Conservation (phyloP, 345 rosid species). For the Populus nigra region DNA sequence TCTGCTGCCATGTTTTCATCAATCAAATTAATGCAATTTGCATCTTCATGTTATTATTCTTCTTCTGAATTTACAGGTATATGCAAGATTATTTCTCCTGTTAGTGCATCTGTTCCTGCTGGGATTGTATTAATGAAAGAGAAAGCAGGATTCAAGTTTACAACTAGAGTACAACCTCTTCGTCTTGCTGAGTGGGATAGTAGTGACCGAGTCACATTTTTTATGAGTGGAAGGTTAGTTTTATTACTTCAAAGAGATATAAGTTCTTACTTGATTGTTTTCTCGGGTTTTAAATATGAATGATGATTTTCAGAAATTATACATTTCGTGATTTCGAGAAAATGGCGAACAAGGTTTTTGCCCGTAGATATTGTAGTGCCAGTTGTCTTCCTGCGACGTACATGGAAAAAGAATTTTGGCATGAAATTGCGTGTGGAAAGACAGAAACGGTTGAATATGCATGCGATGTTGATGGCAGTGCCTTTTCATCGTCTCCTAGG, state of each 20-base stretch:
- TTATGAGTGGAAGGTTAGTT: constrained; percentile 94
- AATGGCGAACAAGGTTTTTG: constrained; percentile 96
- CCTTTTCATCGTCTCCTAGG: constrained; percentile 83
- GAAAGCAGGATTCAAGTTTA: constrained; percentile 86
- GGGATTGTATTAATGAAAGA: constrained; percentile 88
- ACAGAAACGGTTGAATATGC: constrained; percentile 99
- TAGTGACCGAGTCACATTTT: constrained; percentile 90
- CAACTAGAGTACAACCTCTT: constrained; percentile 97
- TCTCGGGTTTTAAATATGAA: constrained; percentile 27
- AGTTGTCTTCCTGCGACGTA: constrained; percentile 83
- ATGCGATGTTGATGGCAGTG: constrained; percentile 99
- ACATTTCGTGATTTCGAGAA: constrained; percentile 95
- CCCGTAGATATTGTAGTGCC: constrained; percentile 88
- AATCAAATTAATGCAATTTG: not conserved
- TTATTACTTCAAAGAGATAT: constrained; percentile 15
- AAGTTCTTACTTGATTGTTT: constrained; percentile 11
- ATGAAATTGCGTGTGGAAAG: constrained; percentile 93
- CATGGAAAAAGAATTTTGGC: constrained; percentile 99
- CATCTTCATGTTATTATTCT: not conserved
- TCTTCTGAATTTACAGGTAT: constrained; percentile 47
- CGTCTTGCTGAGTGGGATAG: constrained; percentile 97
- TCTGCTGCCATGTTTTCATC: not conserved
- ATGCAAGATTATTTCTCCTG: constrained; percentile 90
- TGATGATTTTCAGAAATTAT: constrained; percentile 69
- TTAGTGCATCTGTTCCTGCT: constrained; percentile 86